A percentile compares a stretch with the other conserved stretches of the same genome.
Evolutionary conservation across 2,329 filamentous ascomycete genomes (phyloP).

Genomic region (Monosporascus sp.): DNA sequence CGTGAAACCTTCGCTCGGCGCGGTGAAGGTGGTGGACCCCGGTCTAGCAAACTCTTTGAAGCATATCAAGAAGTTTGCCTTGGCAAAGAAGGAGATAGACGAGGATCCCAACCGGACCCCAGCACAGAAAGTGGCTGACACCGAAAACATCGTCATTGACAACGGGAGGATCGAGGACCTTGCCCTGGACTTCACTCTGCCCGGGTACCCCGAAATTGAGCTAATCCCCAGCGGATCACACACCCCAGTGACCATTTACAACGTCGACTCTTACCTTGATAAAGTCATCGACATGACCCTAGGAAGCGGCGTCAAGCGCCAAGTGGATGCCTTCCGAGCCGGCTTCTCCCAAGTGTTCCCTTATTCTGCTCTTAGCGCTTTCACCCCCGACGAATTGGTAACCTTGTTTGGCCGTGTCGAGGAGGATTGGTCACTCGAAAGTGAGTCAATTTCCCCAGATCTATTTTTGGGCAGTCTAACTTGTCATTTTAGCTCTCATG

Average conservation of each 20-base stretch:
- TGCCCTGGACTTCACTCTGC: constrained; percentile 88
- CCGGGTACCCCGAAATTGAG: constrained; percentile 84
- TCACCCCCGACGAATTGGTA: constrained; percentile 91
- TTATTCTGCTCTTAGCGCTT: constrained; percentile 84
- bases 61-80: constrained; percentile 78
- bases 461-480: constrained; percentile 11
- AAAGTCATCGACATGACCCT: constrained; percentile 88
- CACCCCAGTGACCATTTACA: constrained; percentile 75
- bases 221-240: constrained; percentile 70
- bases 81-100: constrained; percentile 77
- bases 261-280: constrained; percentile 84
- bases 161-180: constrained; percentile 79
- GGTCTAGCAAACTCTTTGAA: constrained; percentile 80
- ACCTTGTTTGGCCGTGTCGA: constrained; percentile 89
- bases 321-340: constrained; percentile 83
- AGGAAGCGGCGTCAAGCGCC: constrained; percentile 78
- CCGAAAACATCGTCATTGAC: constrained; percentile 67
- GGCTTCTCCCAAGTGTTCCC: constrained; percentile 97
- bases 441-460: constrained; percentile 47
- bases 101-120: constrained; percentile 60
- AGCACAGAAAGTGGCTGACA: constrained; percentile 64
- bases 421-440: constrained; percentile 97
- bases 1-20: constrained; percentile 78
- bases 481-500: constrained; percentile 64
- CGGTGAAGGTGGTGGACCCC: constrained; percentile 83